Conservation (phyloP, 2,329 filamentous ascomycete species). For the Calycina herbarum region DNA sequence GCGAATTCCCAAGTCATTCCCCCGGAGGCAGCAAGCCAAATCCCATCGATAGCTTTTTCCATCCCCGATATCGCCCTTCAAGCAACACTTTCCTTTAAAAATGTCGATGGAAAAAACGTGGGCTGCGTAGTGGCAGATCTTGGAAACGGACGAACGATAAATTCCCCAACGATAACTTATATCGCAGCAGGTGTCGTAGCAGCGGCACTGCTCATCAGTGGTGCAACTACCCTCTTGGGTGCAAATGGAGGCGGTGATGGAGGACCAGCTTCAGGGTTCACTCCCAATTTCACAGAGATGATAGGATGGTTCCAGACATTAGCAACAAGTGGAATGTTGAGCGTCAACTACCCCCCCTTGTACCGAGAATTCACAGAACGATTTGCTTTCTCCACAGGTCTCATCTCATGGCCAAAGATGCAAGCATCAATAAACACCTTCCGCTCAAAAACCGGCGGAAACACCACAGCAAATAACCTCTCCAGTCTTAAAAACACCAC, state of each 20-base stretch:
- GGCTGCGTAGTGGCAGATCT: conserved; percentile 83
- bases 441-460: too few species aligned
- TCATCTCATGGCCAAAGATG: too few species aligned
- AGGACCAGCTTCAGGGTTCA: conserved; percentile 49
- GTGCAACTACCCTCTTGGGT: conserved; percentile 64
- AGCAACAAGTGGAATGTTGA: conserved; percentile 94
- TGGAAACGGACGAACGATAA: conserved; percentile 81
- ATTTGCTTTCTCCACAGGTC: too few species aligned
- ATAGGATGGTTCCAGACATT: conserved; percentile 90
- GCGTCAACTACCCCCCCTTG: conserved; percentile 60
- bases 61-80: conserved; percentile 87
- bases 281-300: conserved; percentile 82
- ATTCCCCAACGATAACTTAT: conserved; percentile 75
- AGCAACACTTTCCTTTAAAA: conserved; percentile 74
- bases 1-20: conserved; percentile 72
- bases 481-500: conserved; percentile 61
- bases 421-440: too few species aligned
- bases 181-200: conserved; percentile 81
- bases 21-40: conserved; percentile 67
- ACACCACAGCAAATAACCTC: too few species aligned
- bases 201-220: conserved; percentile 74
- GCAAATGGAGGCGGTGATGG: conserved; percentile 55
- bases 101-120: conserved; percentile 61
- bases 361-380: too few species aligned
- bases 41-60: conserved; percentile 85